phyloP scores from a whole-genome alignment of 1,284 basidiomycete genomes.

The Polyporus tsugae region DNA sequence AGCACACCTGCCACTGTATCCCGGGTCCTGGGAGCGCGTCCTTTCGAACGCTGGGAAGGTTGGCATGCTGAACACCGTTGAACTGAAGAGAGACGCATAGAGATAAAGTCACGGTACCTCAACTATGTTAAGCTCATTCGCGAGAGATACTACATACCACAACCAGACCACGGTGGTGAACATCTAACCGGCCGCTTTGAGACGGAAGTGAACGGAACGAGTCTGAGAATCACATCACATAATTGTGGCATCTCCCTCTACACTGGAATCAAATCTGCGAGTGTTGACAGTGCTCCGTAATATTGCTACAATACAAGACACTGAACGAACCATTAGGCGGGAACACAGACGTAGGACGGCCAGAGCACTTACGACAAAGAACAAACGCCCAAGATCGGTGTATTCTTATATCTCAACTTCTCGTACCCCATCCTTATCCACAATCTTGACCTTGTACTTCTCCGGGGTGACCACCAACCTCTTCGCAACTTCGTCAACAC shows the following conservation, averaged over 20 bases:
- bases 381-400: slow-evolving; percentile 2
- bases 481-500: slow-evolving; percentile 89
- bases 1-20: neutral
- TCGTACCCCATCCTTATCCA: slow-evolving; percentile 90
- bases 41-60: neutral
- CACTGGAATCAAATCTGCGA: neutral
- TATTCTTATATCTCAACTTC: slow-evolving; percentile 70
- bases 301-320: slow-evolving; percentile 12
- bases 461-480: slow-evolving; percentile 86
- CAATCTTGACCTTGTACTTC: slow-evolving; percentile 89
- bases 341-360: neutral
- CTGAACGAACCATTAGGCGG: neutral
- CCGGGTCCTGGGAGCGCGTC: neutral
- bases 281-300: neutral
- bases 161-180: neutral
- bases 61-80: neutral
- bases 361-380: slow-evolving; percentile 19
- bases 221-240: neutral
- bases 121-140: neutral
- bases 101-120: neutral
- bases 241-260: too few species aligned
- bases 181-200: neutral
- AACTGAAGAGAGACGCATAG: neutral
- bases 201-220: neutral
- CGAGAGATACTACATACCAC: neutral